phyloP scores from a whole-genome alignment of 768 basidiomycete genomes.

The Pisolithus orientalis region DNA sequence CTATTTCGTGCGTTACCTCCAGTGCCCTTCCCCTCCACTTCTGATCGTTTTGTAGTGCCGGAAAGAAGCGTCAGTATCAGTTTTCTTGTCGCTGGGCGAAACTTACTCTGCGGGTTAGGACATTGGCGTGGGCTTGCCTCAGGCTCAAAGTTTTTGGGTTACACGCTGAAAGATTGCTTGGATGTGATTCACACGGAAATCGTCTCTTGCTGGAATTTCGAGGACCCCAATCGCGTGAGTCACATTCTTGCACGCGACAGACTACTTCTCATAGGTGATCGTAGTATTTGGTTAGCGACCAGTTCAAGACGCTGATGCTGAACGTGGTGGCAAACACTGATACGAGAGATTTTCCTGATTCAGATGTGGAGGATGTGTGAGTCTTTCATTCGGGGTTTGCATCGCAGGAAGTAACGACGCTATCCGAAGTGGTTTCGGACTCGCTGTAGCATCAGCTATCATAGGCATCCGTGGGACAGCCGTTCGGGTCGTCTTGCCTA shows the following conservation, averaged over 20 bases:
- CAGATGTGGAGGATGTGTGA: neutral
- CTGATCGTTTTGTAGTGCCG: neutral
- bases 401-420: neutral
- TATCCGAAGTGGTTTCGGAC: neutral
- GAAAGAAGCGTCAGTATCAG: slow-evolving; percentile 5
- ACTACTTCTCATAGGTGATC: neutral
- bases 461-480: neutral
- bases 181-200: slow-evolving; percentile 15
- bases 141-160: slow-evolving; percentile 6
- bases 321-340: slow-evolving; percentile 1
- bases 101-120: slow-evolving; percentile 1
- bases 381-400: neutral
- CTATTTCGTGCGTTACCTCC: neutral
- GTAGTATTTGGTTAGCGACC: slow-evolving; percentile 2
- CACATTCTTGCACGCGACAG: neutral
- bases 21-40: neutral
- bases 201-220: slow-evolving; percentile 15
- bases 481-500: neutral
- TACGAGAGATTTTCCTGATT: neutral
- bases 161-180: slow-evolving; percentile 7
- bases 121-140: slow-evolving; percentile 15
- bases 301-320: slow-evolving; percentile 2
- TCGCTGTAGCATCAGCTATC: neutral
- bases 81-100: neutral
- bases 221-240: slow-evolving; percentile 7